Base-by-base conservation (phyloP, 73 alveolate genomes). In the Paramecium pentaurelia region DNA sequence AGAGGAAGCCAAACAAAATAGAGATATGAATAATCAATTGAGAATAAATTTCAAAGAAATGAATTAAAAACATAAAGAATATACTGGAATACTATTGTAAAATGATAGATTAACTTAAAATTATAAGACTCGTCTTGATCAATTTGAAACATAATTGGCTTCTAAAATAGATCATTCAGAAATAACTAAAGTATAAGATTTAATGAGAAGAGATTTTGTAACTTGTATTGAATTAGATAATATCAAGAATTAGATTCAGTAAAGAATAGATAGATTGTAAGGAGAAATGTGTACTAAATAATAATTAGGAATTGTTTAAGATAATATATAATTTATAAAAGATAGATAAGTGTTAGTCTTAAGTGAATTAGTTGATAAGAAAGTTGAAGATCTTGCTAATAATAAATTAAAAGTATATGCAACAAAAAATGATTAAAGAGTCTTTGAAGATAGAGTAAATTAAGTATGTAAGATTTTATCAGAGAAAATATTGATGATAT, bases 141-240 rank as follows among this genome's bases (percentile, higher is more conserved):
- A 64, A 64, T 64, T 64, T 27, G 84, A 64, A 64, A 64, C 84
- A 14, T 34, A 64, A 64, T 64, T 64, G 47, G 47, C 47, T 28
- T 64, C 84, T 28, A 64, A 64, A 27, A 64, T 64, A 8, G 84
- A 64, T 64, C 84, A 64, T 7, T 64, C 84, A 32, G 84, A 64
- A 64, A 64, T 64, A 8, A 64, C 84, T 25, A 64, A 64, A 20
- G 84, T 64, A 11, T 34, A 64, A 34, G 84, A 64, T 64, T 28
- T 64, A 64, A 64, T 64, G 84, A 64, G 84, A 64, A 64, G 84
- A 28, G 84, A 64, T 27, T 64, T 64, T 34, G 84, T 64, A 12
- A 64, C 84, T 32, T 64, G 84, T 64, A 12, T 64, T 12, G 84
- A 64, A 64, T 64, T 64, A 28, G 47, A 64, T 28, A 14, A 64